Conservation (phyloP, 2,329 filamentous ascomycete species). For the Hypocreales sp. region DNA sequence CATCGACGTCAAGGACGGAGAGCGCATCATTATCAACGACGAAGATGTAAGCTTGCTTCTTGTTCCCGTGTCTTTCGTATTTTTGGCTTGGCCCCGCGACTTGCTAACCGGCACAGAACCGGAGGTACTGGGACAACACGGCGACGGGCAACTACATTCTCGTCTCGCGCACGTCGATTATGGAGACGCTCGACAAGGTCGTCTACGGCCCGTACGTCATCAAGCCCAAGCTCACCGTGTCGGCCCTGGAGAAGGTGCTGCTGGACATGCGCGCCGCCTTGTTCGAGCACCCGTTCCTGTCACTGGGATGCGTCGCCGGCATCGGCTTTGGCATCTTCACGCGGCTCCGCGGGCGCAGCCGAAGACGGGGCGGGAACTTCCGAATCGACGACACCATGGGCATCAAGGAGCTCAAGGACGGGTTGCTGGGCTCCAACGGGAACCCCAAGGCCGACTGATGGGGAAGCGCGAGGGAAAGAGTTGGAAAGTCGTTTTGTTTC, state of each 20-base stretch:
- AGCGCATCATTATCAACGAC: slow-evolving; percentile 91
- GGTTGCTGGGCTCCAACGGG: slow-evolving; percentile 35
- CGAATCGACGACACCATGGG: slow-evolving; percentile 40
- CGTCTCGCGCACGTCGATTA: slow-evolving; percentile 75
- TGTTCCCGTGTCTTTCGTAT: too few species aligned
- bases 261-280: slow-evolving; percentile 46
- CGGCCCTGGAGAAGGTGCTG: slow-evolving; percentile 55
- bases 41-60: slow-evolving; percentile 64
- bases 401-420: slow-evolving; percentile 44
- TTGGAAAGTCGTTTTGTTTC: background rate
- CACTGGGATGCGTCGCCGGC: slow-evolving; percentile 39
- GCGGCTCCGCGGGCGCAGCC: slow-evolving; percentile 38
- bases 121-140: slow-evolving; percentile 87
- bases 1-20: slow-evolving; percentile 73
- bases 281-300: slow-evolving; percentile 42
- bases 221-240: slow-evolving; percentile 63
- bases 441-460: slow-evolving; percentile 19
- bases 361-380: slow-evolving; percentile 44
- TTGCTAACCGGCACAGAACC: slow-evolving; percentile 42
- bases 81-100: too few species aligned
- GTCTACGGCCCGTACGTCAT: slow-evolving; percentile 55
- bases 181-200: slow-evolving; percentile 68
- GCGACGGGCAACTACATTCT: slow-evolving; percentile 81
- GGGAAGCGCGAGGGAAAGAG: background rate
- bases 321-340: slow-evolving; percentile 35